These are phyloP conservation scores for Somion occarium DNA, from an alignment of 1,284 basidiomycete genomes.

Conservation along the genomic window DNA sequence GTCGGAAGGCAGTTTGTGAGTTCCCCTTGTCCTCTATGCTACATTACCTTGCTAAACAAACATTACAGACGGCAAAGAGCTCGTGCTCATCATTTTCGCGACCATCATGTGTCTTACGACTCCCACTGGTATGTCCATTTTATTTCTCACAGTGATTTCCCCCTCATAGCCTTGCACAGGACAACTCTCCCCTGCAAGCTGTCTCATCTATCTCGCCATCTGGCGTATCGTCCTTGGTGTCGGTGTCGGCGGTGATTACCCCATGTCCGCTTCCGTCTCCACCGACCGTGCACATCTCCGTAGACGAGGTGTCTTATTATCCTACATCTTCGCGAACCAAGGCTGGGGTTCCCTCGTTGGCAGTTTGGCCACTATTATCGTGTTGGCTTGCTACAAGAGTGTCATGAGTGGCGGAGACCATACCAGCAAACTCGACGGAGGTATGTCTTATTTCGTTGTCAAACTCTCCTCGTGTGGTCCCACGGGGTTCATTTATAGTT, in stretches of 20 bases:
- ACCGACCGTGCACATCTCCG: conserved; percentile 66
- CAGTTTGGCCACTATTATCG: conserved; percentile 62
- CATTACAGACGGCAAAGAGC: conserved; percentile 64
- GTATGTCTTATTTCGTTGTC: conserved; percentile 33
- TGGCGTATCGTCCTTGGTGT: conserved; percentile 72
- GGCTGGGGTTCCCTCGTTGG: conserved; percentile 73
- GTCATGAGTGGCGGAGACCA: conserved; percentile 56
- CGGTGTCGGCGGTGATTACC: conserved; percentile 82
- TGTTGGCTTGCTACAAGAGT: conserved; percentile 64
- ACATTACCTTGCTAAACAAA: background rate
- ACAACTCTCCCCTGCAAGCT: conserved; percentile 37
- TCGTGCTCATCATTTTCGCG: conserved; percentile 73
- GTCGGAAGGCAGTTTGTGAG: conserved; percentile 62
- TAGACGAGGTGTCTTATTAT: conserved; percentile 70
- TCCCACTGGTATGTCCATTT: too few species aligned
- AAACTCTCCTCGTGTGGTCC: background rate
- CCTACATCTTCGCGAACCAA: conserved; percentile 74
- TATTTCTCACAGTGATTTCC: conserved; percentile 22
- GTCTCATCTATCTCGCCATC: conserved; percentile 55
- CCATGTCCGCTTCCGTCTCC: conserved; percentile 69
- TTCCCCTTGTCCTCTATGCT: conserved; percentile 7
- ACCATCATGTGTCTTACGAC: conserved; percentile 55
- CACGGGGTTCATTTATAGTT: too few species aligned
- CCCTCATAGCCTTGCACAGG: conserved; percentile 21
- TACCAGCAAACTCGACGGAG: conserved; percentile 65